These are phyloP conservation scores for Gaultheria prostrata DNA, from an alignment of 148 eudicot genomes.

Conservation along the genomic window DNA sequence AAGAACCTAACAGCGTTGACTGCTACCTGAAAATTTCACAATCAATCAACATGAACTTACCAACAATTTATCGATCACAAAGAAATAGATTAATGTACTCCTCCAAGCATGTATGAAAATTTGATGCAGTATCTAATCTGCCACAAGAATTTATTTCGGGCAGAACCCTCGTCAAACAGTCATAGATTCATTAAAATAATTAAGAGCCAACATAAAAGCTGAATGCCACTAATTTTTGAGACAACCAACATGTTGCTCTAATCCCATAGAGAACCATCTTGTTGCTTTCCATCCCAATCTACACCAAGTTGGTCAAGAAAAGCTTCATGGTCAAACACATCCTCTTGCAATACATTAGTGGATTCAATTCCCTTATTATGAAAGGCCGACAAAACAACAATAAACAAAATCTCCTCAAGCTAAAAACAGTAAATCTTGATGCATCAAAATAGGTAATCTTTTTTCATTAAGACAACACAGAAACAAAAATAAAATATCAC, in stretches of 20 bases:
- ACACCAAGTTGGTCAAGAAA: no score
- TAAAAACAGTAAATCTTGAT: background rate
- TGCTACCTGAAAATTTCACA: slow-evolving; percentile 66
- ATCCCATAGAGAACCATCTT: no score
- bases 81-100: background rate
- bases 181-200: background rate
- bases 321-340: no score
- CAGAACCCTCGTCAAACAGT: background rate
- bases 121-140: background rate
- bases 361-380: background rate
- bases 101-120: background rate
- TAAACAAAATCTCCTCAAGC: background rate
- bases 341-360: no score
- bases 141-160: background rate
- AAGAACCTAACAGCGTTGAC: slow-evolving; percentile 83
- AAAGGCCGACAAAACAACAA: background rate
- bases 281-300: no score
- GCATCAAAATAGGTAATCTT: background rate
- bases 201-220: background rate
- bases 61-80: background rate
- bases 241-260: no score
- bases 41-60: background rate
- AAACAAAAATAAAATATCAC: no score
- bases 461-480: background rate
- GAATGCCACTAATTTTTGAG: no score